Evolutionary conservation across 1,284 basidiomycete species (phyloP).

Genomic region (Gymnopus androsaceus): DNA sequence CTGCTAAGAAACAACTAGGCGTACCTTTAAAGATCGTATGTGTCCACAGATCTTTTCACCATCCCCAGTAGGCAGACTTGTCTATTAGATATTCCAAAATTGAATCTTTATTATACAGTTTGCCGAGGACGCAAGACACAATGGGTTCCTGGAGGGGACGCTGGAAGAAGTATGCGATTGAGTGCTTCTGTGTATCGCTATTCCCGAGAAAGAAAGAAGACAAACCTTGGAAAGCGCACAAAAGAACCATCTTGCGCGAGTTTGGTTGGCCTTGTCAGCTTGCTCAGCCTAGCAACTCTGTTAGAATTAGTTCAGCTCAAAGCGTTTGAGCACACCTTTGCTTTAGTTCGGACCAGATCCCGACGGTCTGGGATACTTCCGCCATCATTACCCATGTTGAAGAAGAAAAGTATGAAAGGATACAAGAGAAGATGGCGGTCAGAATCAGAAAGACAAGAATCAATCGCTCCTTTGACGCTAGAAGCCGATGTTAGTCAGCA

Average conservation of each 20-base stretch:
- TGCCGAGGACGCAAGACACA: slow-evolving; percentile 87
- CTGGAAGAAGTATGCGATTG: slow-evolving; percentile 42
- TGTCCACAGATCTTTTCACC: slow-evolving; percentile 86
- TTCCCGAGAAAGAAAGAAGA: slow-evolving; percentile 11
- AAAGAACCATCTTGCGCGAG: slow-evolving; percentile 85
- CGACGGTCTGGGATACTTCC: slow-evolving; percentile 84
- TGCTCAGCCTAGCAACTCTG: slow-evolving; percentile 60
- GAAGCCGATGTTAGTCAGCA: background rate
- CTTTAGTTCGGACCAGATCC: slow-evolving; percentile 74
- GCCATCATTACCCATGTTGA: slow-evolving; percentile 79
- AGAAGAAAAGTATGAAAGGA: background rate
- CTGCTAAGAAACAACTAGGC: slow-evolving; percentile 22
- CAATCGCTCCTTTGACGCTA: no score
- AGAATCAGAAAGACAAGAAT: no score
- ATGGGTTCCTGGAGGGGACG: slow-evolving; percentile 82
- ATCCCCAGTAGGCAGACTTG: slow-evolving; percentile 74
- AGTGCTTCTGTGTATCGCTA: no score
- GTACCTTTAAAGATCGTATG: slow-evolving; percentile 83
- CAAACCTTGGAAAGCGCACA: slow-evolving; percentile 90
- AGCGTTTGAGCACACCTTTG: slow-evolving; percentile 49
- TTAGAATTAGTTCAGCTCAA: background rate
- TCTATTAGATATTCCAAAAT: slow-evolving; percentile 87
- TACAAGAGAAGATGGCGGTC: background rate
- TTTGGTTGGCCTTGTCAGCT: slow-evolving; percentile 84
- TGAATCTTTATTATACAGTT: slow-evolving; percentile 93